A percentile compares a stretch with the other conserved stretches of the same genome.
Evolutionary conservation across 2,329 filamentous ascomycete species (phyloP).

Genomic region (Sclerotinia sclerotiorum): DNA sequence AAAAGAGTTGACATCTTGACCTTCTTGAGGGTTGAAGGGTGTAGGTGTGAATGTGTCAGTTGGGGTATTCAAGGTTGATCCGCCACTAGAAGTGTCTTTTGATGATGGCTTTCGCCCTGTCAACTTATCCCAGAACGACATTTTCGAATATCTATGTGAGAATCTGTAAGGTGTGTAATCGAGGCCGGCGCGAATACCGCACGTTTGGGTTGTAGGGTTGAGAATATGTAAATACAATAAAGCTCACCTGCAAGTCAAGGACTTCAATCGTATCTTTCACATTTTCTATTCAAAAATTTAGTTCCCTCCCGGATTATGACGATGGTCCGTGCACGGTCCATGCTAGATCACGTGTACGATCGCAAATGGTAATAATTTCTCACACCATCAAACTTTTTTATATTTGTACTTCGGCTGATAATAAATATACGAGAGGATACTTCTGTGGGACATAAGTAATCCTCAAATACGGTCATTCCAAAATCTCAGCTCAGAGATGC

Average conservation of each 20-base stretch:
- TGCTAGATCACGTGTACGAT: slow-evolving; percentile 1
- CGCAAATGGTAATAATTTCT: background rate
- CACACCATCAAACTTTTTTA: slow-evolving; percentile 18
- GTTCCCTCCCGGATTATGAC: slow-evolving; percentile 11
- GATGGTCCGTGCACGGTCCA: slow-evolving; percentile 17
- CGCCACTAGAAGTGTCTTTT: slow-evolving; percentile 28
- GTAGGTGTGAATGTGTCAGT: slow-evolving; percentile 51
- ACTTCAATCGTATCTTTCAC: slow-evolving; percentile 9
- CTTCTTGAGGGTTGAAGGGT: slow-evolving; percentile 69
- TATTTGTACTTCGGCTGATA: background rate
- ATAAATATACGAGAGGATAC: background rate
- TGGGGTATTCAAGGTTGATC: slow-evolving; percentile 29
- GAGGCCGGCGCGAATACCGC: background rate
- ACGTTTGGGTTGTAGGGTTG: background rate
- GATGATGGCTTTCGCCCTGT: slow-evolving; percentile 44
- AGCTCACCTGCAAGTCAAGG: background rate
- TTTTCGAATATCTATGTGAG: slow-evolving; percentile 28
- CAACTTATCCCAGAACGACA: slow-evolving; percentile 44
- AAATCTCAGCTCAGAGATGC: background rate
- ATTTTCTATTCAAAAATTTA: slow-evolving; percentile 23
- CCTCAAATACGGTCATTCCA: background rate
- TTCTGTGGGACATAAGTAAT: background rate
- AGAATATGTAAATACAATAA: slow-evolving; percentile 12
- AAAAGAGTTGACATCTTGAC: slow-evolving; percentile 83
- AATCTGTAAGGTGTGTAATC: background rate